Conservation (phyloP, 257 asterid species). For the Anisodus acutangulus region DNA sequence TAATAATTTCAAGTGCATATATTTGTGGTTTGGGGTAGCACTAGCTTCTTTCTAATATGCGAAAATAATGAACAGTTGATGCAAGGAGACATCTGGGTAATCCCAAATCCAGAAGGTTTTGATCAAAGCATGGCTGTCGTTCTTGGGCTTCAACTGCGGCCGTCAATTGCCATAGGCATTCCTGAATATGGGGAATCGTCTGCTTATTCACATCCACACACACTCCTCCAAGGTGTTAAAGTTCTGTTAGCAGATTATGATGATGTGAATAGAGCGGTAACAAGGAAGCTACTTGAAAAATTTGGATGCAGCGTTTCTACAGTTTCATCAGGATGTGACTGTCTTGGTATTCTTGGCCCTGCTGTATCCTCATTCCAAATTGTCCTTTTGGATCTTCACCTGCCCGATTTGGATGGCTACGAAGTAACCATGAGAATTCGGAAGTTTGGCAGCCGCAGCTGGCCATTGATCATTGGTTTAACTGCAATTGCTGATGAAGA, state of each 20-base stretch:
- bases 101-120: slow-evolving; percentile 68
- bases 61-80: slow-evolving; percentile 62
- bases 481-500: slow-evolving; percentile 65
- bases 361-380: slow-evolving; percentile 54
- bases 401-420: slow-evolving; percentile 82
- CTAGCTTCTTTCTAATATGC: background rate
- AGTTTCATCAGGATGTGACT: slow-evolving; percentile 81
- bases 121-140: slow-evolving; percentile 83
- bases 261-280: slow-evolving; percentile 79
- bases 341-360: slow-evolving; percentile 69
- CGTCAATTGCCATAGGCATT: slow-evolving; percentile 49
- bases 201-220: slow-evolving; percentile 50
- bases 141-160: slow-evolving; percentile 69
- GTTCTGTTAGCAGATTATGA: slow-evolving; percentile 86
- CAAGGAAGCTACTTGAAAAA: slow-evolving; percentile 79
- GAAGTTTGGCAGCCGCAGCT: slow-evolving; percentile 72
- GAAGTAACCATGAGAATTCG: slow-evolving; percentile 76
- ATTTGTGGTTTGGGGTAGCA: background rate
- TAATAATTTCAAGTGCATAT: background rate
- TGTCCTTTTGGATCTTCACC: slow-evolving; percentile 83
- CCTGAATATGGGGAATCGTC: slow-evolving; percentile 69
- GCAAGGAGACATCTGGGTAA: slow-evolving; percentile 95
- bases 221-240: slow-evolving; percentile 68
- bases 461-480: slow-evolving; percentile 81
- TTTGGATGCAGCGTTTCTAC: slow-evolving; percentile 75